Evolutionary conservation across 768 basidiomycete genomes (phyloP).

Genomic region (Termitomyces sp.): DNA sequence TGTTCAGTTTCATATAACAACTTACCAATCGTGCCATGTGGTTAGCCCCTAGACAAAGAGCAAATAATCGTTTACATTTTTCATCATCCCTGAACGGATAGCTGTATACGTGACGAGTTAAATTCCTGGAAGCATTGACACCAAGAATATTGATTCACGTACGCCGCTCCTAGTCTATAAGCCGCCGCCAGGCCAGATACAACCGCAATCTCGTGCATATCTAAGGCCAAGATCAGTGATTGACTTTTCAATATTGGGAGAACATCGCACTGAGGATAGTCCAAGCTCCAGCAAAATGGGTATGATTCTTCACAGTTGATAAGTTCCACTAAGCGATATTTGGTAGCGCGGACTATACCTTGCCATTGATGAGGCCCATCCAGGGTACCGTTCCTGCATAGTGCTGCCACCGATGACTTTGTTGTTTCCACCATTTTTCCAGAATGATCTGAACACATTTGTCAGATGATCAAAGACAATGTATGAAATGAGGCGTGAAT

Average conservation of each 20-base stretch:
- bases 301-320: slow-evolving; percentile 21
- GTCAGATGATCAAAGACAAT: background rate
- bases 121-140: background rate
- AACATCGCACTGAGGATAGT: slow-evolving; percentile 29
- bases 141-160: slow-evolving; percentile 8
- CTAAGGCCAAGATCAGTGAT: slow-evolving; percentile 6
- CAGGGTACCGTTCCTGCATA: slow-evolving; percentile 34
- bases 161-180: slow-evolving; percentile 35
- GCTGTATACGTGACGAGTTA: slow-evolving; percentile 7
- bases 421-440: slow-evolving; percentile 54
- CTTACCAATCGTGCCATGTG: slow-evolving; percentile 20
- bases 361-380: slow-evolving; percentile 36
- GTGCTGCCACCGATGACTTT: slow-evolving; percentile 48
- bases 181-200: slow-evolving; percentile 36
- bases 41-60: slow-evolving; percentile 26
- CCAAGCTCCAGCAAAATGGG: slow-evolving; percentile 36
- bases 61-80: slow-evolving; percentile 27
- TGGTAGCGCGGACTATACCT: slow-evolving; percentile 11
- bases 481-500: background rate
- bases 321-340: background rate
- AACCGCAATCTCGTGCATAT: slow-evolving; percentile 39
- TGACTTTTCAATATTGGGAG: background rate
- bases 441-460: slow-evolving; percentile 26
- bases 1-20: background rate
- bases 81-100: slow-evolving; percentile 32